Conservation (phyloP, 768 basidiomycete species). For the Pleurotus cornucopiae region DNA sequence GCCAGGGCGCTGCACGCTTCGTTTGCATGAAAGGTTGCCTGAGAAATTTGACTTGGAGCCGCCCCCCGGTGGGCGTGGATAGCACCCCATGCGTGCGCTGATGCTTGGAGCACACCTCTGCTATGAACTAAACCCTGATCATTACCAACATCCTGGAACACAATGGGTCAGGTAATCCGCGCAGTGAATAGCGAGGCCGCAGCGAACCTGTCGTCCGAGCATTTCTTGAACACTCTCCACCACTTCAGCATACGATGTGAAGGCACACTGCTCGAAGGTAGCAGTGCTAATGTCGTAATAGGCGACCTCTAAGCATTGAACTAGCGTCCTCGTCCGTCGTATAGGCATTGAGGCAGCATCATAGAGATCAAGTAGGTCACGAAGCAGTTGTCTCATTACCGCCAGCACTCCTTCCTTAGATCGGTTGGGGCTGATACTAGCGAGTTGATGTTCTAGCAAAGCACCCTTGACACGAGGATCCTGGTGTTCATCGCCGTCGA, state of each 20-base stretch:
- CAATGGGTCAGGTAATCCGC: neutral
- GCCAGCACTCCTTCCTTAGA: conserved; percentile 54
- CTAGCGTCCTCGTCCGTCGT: conserved; percentile 51
- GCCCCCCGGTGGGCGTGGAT: conserved; percentile 62
- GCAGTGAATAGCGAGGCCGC: neutral
- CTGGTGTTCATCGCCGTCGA: conserved; percentile 18
- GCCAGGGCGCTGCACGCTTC: conserved; percentile 49
- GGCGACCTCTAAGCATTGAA: conserved; percentile 49
- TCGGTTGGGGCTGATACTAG: conserved; percentile 45
- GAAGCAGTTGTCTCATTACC: conserved; percentile 38
- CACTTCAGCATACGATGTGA: conserved; percentile 29
- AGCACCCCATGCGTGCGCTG: conserved; percentile 63
- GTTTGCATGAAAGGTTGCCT: conserved; percentile 49
- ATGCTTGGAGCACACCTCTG: conserved; percentile 44
- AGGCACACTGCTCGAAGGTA: conserved; percentile 12
- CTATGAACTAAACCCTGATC: conserved; percentile 30
- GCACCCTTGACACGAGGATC: conserved; percentile 35
- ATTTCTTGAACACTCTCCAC: conserved; percentile 38
- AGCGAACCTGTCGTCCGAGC: conserved; percentile 36
- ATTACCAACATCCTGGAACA: conserved; percentile 18
- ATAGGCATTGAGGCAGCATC: conserved; percentile 43
- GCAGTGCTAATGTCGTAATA: conserved; percentile 29
- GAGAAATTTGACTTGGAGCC: conserved; percentile 35
- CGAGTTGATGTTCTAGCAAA: conserved; percentile 60
- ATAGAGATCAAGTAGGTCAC: conserved; percentile 50